A percentile compares a stretch with the other conserved stretches of the same genome.
Conservation (phyloP, 306 rosid genomes). For the Cucurbita ficifolia region DNA sequence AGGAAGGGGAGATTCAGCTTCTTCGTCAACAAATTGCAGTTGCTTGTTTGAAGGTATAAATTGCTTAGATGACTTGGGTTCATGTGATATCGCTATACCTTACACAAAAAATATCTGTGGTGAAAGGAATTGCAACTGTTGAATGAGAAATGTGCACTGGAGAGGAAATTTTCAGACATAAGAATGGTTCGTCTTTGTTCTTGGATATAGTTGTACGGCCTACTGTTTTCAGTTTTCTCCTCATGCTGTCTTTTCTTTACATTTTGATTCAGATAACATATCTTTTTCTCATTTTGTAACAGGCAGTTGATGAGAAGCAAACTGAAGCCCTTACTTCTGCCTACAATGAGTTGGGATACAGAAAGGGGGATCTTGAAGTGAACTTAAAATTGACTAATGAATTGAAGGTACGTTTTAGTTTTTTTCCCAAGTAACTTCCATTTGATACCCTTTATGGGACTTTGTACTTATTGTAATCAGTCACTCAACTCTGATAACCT, state of each 20-base stretch:
- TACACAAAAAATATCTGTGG: constrained; percentile 12
- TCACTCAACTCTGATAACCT: not conserved
- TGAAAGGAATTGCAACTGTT: constrained; percentile 60
- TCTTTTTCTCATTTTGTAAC: constrained; percentile 1
- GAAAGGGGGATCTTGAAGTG: constrained; percentile 83
- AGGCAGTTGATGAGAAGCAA: constrained; percentile 90
- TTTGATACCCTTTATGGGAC: not conserved
- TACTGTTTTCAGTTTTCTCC: constrained; percentile 1
- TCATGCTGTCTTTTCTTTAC: not conserved
- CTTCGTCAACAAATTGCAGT: constrained; percentile 68
- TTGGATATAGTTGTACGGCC: not conserved
- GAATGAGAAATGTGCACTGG: constrained; percentile 74
- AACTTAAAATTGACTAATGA: constrained; percentile 69
- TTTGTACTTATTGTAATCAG: not conserved
- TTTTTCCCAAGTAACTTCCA: not conserved
- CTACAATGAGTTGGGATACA: constrained; percentile 57
- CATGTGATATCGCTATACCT: not conserved
- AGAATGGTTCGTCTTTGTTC: constrained; percentile 52
- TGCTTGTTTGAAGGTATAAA: constrained; percentile 61
- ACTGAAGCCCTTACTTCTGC: constrained; percentile 64
- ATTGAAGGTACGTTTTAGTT: constrained; percentile 40
- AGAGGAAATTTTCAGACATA: constrained; percentile 74
- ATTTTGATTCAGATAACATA: not conserved
- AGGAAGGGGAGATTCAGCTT: constrained; percentile 67
- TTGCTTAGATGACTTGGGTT: not conserved